phyloP scores from a whole-genome alignment of 345 rosid genomes.

The Euclidium syriacum region DNA sequence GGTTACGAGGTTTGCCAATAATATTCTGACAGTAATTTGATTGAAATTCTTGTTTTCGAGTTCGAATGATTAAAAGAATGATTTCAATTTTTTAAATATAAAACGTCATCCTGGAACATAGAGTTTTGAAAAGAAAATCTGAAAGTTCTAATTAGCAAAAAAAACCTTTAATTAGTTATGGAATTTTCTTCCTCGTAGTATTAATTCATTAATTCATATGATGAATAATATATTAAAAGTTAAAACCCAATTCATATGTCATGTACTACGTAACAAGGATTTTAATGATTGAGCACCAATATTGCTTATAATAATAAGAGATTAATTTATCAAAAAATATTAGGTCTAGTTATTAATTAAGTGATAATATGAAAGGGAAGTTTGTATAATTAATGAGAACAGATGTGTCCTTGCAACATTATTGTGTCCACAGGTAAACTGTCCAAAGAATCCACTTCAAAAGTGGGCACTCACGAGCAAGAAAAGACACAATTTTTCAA shows the following conservation, averaged over 20 bases:
- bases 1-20: too few species aligned
- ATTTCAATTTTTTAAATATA: too few species aligned
- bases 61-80: too few species aligned
- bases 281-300: conserved; percentile 29
- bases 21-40: too few species aligned
- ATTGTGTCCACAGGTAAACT: conserved; percentile 37
- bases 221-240: neutral
- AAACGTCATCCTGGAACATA: neutral
- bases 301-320: conserved; percentile 10
- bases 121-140: conserved; percentile 1
- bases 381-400: conserved; percentile 25
- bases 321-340: neutral
- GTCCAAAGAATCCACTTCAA: conserved; percentile 37
- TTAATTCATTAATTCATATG: neutral
- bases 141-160: neutral
- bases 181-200: neutral
- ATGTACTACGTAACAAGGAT: conserved; percentile 25
- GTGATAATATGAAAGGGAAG: conserved; percentile 27
- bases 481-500: conserved; percentile 22
- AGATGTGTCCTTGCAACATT: conserved; percentile 32
- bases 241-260: conserved; percentile 6
- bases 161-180: neutral
- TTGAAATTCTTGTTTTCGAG: too few species aligned
- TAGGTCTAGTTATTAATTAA: conserved; percentile 29
- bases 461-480: conserved; percentile 36